Evolutionary conservation across 768 basidiomycete species (phyloP).

Genomic region (Leccinum imitatum): DNA sequence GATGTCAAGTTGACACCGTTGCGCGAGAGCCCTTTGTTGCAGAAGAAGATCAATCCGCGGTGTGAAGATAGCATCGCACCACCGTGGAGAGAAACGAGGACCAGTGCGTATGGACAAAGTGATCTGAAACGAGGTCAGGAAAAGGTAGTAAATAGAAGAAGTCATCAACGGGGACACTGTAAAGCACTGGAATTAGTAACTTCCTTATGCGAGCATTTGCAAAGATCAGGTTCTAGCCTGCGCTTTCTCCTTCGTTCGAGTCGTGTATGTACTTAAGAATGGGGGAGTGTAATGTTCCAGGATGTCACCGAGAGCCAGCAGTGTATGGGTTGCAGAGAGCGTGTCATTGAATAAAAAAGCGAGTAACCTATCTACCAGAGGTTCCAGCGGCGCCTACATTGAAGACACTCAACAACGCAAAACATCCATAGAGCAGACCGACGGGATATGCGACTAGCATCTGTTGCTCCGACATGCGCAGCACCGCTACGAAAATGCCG

Average conservation of each 20-base stretch:
- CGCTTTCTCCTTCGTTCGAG: no score
- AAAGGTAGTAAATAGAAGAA: not conserved
- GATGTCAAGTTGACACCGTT: not conserved
- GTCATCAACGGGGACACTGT: not conserved
- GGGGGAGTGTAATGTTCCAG: not conserved
- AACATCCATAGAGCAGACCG: constrained; percentile 90
- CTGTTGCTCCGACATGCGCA: constrained; percentile 94
- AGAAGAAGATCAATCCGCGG: not conserved
- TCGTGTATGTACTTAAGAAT: not conserved
- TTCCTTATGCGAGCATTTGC: not conserved
- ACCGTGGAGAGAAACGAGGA: not conserved
- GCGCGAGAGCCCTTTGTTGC: no score
- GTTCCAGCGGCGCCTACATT: constrained; percentile 31
- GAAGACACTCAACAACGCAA: constrained; percentile 44
- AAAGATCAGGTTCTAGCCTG: not conserved
- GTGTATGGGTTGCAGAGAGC: not conserved
- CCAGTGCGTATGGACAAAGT: no score
- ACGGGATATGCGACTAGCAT: constrained; percentile 96
- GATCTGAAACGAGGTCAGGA: not conserved
- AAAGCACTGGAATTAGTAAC: not conserved
- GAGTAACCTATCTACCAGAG: constrained; percentile 30
- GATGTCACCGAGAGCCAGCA: not conserved
- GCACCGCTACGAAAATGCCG: constrained; percentile 91
- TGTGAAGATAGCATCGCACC: not conserved
- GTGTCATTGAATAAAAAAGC: constrained; percentile 12